A percentile compares a stretch with the other conserved stretches of the same genome.
phyloP scores from a whole-genome alignment of 495 filamentous ascomycete species.

The Penicillium desertorum region DNA sequence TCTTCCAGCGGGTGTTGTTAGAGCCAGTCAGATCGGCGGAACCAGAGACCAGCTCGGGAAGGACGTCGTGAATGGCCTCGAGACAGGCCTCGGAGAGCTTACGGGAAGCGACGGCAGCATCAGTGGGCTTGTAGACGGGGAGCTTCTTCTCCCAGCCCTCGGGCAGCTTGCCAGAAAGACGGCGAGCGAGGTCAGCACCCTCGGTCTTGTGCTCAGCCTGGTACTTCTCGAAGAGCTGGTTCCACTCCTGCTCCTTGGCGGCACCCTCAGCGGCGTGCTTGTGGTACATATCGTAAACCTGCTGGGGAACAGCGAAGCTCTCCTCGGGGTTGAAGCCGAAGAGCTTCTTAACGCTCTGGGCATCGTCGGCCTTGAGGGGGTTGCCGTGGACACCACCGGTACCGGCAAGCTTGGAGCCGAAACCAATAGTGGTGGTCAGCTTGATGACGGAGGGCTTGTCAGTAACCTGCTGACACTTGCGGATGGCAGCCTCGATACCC shows the following conservation, averaged over 20 bases:
- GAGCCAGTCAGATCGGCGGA: constrained; percentile 98
- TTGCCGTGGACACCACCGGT: constrained; percentile 95
- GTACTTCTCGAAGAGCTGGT: constrained; percentile 88
- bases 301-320: constrained; percentile 89
- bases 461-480: constrained; percentile 78
- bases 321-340: constrained; percentile 97
- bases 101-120: constrained; percentile 82
- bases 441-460: constrained; percentile 98
- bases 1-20: constrained; percentile 98
- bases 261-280: constrained; percentile 81
- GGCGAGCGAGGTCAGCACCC: constrained; percentile 75
- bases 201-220: constrained; percentile 69
- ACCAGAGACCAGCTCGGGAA: constrained; percentile 92
- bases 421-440: constrained; percentile 97
- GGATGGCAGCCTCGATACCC: constrained; percentile 84
- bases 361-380: constrained; percentile 90
- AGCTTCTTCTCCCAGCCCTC: constrained; percentile 97
- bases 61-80: constrained; percentile 74
- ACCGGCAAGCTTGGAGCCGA: constrained; percentile 88
- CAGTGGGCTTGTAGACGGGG: constrained; percentile 85
- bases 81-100: constrained; percentile 96
- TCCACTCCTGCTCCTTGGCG: constrained; percentile 92
- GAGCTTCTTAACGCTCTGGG: constrained; percentile 82
- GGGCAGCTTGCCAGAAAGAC: constrained; percentile 79
- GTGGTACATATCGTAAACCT: constrained; percentile 90